Base-by-base conservation (phyloP, 1,284 basidiomycete genomes). In the Apiotrichum domesticum region DNA sequence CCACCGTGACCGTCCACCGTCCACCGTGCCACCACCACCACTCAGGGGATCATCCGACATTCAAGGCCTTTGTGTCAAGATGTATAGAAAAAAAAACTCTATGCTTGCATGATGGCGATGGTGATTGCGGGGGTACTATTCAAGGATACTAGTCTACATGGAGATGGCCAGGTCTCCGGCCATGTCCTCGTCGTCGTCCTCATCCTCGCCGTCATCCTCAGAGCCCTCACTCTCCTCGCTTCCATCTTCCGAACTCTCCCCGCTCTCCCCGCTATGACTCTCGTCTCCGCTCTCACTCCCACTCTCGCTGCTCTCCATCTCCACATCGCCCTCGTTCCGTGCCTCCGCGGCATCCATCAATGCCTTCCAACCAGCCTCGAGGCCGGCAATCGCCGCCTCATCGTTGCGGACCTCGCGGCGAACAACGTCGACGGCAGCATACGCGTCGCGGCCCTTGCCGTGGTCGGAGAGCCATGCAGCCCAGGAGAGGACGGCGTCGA, bases 351-450 rank as follows among this genome's bases (percentile, higher is more conserved):
- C 60, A 33, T 58, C 54, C 5, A 69, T 48, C 3, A 63, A 50
- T 39, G 14, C 42, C 57, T 52, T 59, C 64, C 63, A 64, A 7
- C 54, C 58, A 11, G 51, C 46, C 51, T 74, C 70, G 35, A 69
- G 42, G 39, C 59, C 56, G 32, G 46, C 50, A n/a, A 29, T 15
- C 33, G 55, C 58, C 1, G 35, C 58, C 21, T 50, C 57, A 11
- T 55, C 63, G 9, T 52, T 59, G 13, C 60, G 56, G 21, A 67
- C 63, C 55, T 67, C 70, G 33, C 57, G 57, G 57, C 61, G 64
- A 5, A 63, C 61, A 7, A 60, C 60, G 33, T 68, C 66, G n/a
- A 68, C 62, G 9, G 63, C 58, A 21, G 57, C 52, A 37, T 53
- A 49, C 9, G 70, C 71, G 7, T 66, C 65, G 33, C 55, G 57